Evolutionary conservation across 2,329 filamentous ascomycete genomes (phyloP).

Genomic region (Xylaria sp.): DNA sequence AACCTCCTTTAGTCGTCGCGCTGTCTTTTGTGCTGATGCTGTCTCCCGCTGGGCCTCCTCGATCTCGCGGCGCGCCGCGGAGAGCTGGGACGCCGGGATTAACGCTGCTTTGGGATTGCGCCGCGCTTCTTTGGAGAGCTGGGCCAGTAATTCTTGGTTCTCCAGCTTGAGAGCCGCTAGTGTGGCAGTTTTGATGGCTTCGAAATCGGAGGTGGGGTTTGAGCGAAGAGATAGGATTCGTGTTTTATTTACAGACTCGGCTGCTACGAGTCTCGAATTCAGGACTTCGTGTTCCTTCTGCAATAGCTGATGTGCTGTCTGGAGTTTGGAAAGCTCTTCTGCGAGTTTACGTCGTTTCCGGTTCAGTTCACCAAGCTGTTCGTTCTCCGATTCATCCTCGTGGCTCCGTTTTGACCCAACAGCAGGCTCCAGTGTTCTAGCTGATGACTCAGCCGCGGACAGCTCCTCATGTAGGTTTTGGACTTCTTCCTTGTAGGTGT

Average conservation of each 20-base stretch:
- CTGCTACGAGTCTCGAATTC: constrained; percentile 76
- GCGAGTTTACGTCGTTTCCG: constrained; percentile 80
- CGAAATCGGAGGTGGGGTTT: constrained; percentile 90
- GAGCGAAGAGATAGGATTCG: constrained; percentile 86
- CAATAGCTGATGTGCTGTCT: constrained; percentile 77
- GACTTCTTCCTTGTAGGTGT: constrained; percentile 85
- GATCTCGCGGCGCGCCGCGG: constrained; percentile 79
- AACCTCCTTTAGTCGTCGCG: constrained; percentile 88
- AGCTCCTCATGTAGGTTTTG: constrained; percentile 79
- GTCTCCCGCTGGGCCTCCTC: constrained; percentile 75
- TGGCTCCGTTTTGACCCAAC: constrained; percentile 73
- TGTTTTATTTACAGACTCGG: constrained; percentile 75
- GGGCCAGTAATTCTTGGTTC: constrained; percentile 82
- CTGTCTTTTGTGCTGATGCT: constrained; percentile 82
- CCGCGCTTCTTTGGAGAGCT: constrained; percentile 67
- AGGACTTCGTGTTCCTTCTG: constrained; percentile 78
- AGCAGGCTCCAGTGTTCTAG: constrained; percentile 53
- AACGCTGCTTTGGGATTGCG: constrained; percentile 62
- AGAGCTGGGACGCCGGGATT: constrained; percentile 81
- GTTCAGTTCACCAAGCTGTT: constrained; percentile 83
- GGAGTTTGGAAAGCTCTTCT: constrained; percentile 61
- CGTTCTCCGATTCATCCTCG: constrained; percentile 68
- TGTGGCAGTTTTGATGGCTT: constrained; percentile 85
- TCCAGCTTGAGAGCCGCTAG: constrained; percentile 82
- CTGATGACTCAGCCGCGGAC: constrained; percentile 67